Conservation (phyloP, 371 early-diverging fungal genomes). For the Mortierella sp. region DNA sequence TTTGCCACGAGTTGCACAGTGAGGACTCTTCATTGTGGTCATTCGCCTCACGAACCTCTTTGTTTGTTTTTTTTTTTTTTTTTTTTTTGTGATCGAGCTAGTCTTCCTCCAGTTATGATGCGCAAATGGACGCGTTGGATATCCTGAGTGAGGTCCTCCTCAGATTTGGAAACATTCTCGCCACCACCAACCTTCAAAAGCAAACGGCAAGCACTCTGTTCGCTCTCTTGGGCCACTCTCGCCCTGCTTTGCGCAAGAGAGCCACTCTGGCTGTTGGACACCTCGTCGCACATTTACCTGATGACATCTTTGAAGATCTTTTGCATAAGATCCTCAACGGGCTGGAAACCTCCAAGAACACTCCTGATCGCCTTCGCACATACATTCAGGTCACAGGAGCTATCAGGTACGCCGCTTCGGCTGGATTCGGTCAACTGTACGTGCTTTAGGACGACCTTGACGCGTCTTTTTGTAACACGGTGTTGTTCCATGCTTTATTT, state of each 20-base stretch:
- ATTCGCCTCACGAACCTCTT: too few species aligned
- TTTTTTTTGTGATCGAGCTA: constrained; percentile 10
- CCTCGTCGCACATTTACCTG: constrained; percentile 76
- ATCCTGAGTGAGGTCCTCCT: constrained; percentile 83
- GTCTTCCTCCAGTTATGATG: constrained; percentile 69
- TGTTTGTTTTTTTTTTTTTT: too few species aligned
- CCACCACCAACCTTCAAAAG: constrained; percentile 62
- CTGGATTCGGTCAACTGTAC: background rate
- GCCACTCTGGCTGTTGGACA: constrained; percentile 80
- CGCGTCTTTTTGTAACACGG: constrained; percentile 15
- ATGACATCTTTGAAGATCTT: constrained; percentile 76
- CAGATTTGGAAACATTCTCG: constrained; percentile 75
- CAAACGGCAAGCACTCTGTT: constrained; percentile 74
- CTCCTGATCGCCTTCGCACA: constrained; percentile 75
- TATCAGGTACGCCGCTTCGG: constrained; percentile 63
- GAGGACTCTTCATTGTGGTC: too few species aligned
- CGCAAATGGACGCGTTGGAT: constrained; percentile 86
- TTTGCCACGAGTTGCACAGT: background rate
- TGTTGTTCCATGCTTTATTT: constrained; percentile 8
- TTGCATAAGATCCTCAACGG: constrained; percentile 58
- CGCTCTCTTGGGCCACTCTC: constrained; percentile 73
- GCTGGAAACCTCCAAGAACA: constrained; percentile 59
- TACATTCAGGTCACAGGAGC: constrained; percentile 78
- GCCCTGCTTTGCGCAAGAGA: constrained; percentile 87
- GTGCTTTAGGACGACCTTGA: too few species aligned